Evolutionary conservation across 2,329 filamentous ascomycete species (phyloP).

Genomic region (Drechmeria coniospora): DNA sequence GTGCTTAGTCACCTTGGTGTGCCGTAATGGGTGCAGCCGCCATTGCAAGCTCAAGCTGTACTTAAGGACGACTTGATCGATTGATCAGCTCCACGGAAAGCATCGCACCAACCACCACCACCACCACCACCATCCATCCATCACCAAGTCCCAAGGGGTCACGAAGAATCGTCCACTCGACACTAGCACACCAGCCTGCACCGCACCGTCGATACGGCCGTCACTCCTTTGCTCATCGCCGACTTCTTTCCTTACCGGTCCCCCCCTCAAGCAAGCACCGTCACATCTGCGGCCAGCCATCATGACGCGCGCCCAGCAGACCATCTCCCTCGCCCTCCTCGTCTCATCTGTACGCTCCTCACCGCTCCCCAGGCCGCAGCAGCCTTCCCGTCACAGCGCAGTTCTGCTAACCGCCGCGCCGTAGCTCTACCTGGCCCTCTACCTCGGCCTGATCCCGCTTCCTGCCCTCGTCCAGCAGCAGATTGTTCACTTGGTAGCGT

Average conservation of each 20-base stretch:
- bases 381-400: conserved; percentile 4
- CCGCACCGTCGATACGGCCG: conserved; percentile 4
- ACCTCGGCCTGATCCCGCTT: conserved; percentile 69
- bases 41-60: no score
- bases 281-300: no score
- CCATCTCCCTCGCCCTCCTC: conserved; percentile 73
- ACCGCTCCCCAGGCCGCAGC: neutral
- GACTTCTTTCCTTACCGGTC: no score
- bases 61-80: no score
- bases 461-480: conserved; percentile 65
- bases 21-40: no score
- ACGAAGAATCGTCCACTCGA: no score
- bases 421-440: conserved; percentile 84
- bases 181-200: neutral
- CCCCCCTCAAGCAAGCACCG: neutral
- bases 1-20: no score
- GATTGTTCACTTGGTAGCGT: conserved; percentile 68
- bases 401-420: conserved; percentile 2
- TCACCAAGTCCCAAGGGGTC: no score
- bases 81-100: no score
- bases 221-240: conserved; percentile 5
- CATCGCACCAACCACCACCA: no score
- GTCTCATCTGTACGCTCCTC: conserved; percentile 60
- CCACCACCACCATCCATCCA: no score
- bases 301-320: conserved; percentile 93